Evolutionary conservation across 148 eudicot genomes (phyloP).

Genomic region (Cornus florida): DNA sequence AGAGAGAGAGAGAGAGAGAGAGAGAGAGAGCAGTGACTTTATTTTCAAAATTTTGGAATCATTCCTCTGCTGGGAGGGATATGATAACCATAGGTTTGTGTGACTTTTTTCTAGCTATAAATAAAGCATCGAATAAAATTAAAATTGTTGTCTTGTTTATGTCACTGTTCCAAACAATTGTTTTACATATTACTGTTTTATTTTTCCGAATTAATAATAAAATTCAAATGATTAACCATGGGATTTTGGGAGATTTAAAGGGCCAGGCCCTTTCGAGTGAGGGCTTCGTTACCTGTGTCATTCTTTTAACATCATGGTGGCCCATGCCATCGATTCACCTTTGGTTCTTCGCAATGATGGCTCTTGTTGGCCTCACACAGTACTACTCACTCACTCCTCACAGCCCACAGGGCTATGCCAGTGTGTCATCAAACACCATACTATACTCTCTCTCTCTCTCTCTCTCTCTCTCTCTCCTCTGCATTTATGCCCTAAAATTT

Average conservation of each 20-base stretch:
- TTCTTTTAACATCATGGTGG: slow-evolving; percentile 9
- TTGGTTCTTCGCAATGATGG: slow-evolving; percentile 7
- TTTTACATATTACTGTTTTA: neutral
- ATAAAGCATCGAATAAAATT: too few relatives aligned
- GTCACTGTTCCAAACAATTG: neutral
- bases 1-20: too few relatives aligned
- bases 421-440: neutral
- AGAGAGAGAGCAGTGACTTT: neutral
- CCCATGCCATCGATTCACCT: slow-evolving; percentile 14
- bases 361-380: neutral
- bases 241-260: slow-evolving; percentile 15
- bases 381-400: neutral
- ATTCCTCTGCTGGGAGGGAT: neutral
- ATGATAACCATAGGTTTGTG: slow-evolving; percentile 2
- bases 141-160: neutral
- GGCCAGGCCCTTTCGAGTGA: neutral
- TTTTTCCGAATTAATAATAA: neutral
- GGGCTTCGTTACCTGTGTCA: neutral
- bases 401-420: neutral
- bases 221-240: slow-evolving; percentile 16
- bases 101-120: neutral
- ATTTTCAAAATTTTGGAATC: slow-evolving; percentile 2
- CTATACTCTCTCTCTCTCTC: neutral
- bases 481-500: neutral
- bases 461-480: too few relatives aligned